A percentile compares a stretch with the other conserved stretches of the same genome.
Evolutionary conservation across 257 asterid species (phyloP).

Genomic region (Solanum ossicruentum): DNA sequence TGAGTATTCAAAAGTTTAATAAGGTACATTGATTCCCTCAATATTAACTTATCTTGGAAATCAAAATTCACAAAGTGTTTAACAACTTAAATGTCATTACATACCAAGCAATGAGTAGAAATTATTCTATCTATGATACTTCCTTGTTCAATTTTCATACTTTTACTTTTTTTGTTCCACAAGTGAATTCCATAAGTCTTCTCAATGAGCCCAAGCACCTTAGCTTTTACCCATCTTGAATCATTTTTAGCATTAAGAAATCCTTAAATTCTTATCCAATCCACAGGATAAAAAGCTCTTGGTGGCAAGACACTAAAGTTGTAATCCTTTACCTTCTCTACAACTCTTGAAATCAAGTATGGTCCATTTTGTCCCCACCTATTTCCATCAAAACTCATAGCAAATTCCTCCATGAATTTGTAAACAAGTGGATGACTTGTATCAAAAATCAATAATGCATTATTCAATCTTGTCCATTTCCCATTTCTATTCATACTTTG

Average conservation of each 20-base stretch:
- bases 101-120: conserved; percentile 39
- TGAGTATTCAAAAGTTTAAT: background rate
- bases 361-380: conserved; percentile 82
- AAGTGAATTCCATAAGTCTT: conserved; percentile 52
- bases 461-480: conserved; percentile 64
- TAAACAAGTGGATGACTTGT: conserved; percentile 38
- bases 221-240: conserved; percentile 33
- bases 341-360: conserved; percentile 61
- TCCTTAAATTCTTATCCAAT: conserved; percentile 31
- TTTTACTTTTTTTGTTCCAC: conserved; percentile 52
- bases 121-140: conserved; percentile 44
- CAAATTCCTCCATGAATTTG: conserved; percentile 63
- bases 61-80: background rate
- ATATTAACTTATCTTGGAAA: background rate
- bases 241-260: conserved; percentile 12
- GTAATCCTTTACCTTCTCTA: conserved; percentile 2
- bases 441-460: conserved; percentile 52
- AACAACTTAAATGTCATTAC: conserved; percentile 9
- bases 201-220: conserved; percentile 19
- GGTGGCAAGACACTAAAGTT: conserved; percentile 44
- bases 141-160: conserved; percentile 46
- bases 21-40: background rate
- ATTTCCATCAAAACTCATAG: conserved; percentile 46
- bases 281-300: conserved; percentile 55
- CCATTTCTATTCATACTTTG: conserved; percentile 33